Evolutionary conservation across 495 filamentous ascomycete genomes (phyloP).

Genomic region (Aspergillus homomorphus): DNA sequence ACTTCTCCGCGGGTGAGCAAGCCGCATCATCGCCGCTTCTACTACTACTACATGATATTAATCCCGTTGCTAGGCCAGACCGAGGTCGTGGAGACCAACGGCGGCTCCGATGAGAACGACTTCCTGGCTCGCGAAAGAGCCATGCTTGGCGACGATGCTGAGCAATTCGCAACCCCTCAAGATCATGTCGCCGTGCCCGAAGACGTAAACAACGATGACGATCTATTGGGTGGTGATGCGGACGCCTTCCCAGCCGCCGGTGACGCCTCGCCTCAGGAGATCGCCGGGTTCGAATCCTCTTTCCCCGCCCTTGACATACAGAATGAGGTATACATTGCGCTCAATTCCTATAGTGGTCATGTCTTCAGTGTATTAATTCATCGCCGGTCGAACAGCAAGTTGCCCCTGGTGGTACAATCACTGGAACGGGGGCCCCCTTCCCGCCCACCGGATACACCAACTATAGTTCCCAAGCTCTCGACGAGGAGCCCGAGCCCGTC

Average conservation of each 20-base stretch:
- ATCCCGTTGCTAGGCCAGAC: conserved; percentile 54
- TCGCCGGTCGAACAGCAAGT: conserved; percentile 56
- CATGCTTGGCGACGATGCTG: conserved; percentile 84
- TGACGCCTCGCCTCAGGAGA: conserved; percentile 49
- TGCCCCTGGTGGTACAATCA: conserved; percentile 85
- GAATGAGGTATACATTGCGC: conserved; percentile 64
- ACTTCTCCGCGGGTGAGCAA: conserved; percentile 82
- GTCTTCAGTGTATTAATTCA: conserved; percentile 22
- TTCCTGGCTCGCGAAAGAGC: conserved; percentile 90
- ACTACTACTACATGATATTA: conserved; percentile 18
- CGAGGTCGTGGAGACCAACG: conserved; percentile 46
- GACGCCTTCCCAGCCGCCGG: conserved; percentile 27
- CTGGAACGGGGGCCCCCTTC: conserved; percentile 73
- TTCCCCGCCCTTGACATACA: conserved; percentile 79
- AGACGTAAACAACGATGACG: conserved; percentile 57
- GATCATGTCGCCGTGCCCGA: conserved; percentile 58
- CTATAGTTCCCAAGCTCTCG: conserved; percentile 48
- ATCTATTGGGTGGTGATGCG: conserved; percentile 73
- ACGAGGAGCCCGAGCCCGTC: conserved; percentile 85
- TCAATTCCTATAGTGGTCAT: neutral
- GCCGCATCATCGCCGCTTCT: conserved; percentile 13
- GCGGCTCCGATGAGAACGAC: conserved; percentile 56
- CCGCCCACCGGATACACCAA: conserved; percentile 53
- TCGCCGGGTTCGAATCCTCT: conserved; percentile 76
- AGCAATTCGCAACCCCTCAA: conserved; percentile 78